Base-by-base conservation (phyloP, 305 asterid genomes). In the Fraxinus latifolia region DNA sequence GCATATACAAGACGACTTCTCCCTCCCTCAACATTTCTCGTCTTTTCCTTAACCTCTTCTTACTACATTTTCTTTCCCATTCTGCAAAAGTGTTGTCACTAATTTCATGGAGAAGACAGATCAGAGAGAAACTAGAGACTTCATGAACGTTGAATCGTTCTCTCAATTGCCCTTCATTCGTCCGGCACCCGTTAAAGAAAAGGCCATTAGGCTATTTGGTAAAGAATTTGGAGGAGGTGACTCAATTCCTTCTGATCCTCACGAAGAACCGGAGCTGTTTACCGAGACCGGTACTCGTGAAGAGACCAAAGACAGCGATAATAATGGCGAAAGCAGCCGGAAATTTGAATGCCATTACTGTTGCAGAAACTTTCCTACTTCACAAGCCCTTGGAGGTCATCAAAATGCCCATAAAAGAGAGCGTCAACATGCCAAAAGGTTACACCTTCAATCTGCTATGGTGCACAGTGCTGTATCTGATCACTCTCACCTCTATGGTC, bases 111-210 rank as follows among this genome's bases (percentile, higher is more conserved):
- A 93, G 82, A 91, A 89, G 55, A 84, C 62, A 37, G 58, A 62
- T 44, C 91, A 92, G 6, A 88, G 90, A 80, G 97, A 95, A 82
- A 91, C 96, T 47, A 93, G 82, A 27, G 97, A 95, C 80, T 90
- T 93, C 89, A 90, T 90, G 97, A 95, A 87, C 82, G 97, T 93
- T 21, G 93, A 93, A 60, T 93, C 98, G 6, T 93, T 95, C 94
- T 91, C 98, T 50, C 97, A 95, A 87, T 83, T 95, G 29, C 98
- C 98, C 84, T 95, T 95, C 60, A 92, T 95, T 88, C 95, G 97
- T 36, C 91, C 95, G 0, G 80, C 93, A 19, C 88, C 86, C 0
- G 50, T 34, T 11, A 82, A 82, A 77, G 90, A 85, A 74, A 90
- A 86, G 82, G 85, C 88, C 78, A 91, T 95, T 31, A 84, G 98